Base-by-base conservation (phyloP, 805 yeast species). In the Ogataea parapolymorpha region DNA sequence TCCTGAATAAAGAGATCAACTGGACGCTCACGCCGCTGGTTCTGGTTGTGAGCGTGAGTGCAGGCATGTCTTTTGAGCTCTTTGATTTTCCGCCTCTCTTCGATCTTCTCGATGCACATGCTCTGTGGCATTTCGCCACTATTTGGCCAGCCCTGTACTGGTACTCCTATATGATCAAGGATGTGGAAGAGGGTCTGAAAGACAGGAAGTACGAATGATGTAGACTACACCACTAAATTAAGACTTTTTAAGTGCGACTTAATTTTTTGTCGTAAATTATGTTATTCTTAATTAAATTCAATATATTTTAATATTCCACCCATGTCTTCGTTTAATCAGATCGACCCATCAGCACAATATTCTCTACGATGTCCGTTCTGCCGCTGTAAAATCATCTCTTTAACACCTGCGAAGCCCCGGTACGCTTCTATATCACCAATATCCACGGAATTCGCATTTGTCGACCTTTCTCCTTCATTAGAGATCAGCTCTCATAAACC, bases 61-160 rank as follows among this genome's bases (percentile, higher is more conserved):
- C 74, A 17, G 97, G 95, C 1, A 87, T 88, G 93, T 71, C 84
- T n/a, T 75, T 91, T 49, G 99, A 91, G 59, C 64, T 91, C 26
- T 85, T 89, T 62, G 99, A 91, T 63, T 93, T 93, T 59, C 76
- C 95, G 4, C 93, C 85, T 12, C 58, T 83, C 27, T 66, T 55
- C 37, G 84, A 74, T 51, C 71, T 85, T 28, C 53, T 93, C 0
- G 99, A 93, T 64, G 95, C 96, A 0, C 99, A 93, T 63, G 79
- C 96, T 0, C 55, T 91, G 28, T 93, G 99, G 99, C 99, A 93
- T 60, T 71, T 85, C 20, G 77, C 86, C 15, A 93, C 99, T 0
- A 80, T 90, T 2, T 61, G 87, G 55, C 98, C 98, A 0, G 79
- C 91, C 0, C 65, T 77, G 43, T 74, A 76, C 46, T 77, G 95